Conservation (phyloP, 495 filamentous ascomycete genomes). For the Aspergillus steynii region DNA sequence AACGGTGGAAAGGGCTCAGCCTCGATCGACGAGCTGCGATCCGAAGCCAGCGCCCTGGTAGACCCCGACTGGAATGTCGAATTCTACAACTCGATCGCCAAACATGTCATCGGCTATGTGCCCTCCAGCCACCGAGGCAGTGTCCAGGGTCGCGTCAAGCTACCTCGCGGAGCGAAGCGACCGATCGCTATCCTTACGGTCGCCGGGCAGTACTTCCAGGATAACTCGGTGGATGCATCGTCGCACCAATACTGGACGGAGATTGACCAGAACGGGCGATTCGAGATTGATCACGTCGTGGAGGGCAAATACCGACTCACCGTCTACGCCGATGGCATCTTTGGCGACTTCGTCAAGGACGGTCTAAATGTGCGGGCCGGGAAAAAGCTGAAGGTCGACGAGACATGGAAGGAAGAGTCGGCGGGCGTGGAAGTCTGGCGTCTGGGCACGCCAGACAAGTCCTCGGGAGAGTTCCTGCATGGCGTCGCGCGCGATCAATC, state of each 20-base stretch:
- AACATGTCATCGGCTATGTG: conserved; percentile 53
- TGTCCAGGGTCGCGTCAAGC: conserved; percentile 42
- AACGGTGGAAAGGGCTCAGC: conserved; percentile 48
- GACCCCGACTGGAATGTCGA: conserved; percentile 50
- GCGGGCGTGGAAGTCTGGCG: conserved; percentile 56
- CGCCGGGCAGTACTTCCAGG: conserved; percentile 55
- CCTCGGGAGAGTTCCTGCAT: conserved; percentile 54
- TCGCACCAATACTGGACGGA: conserved; percentile 61
- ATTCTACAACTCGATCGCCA: conserved; percentile 58
- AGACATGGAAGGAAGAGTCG: conserved; percentile 48
- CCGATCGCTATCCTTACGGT: conserved; percentile 54
- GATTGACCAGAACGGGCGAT: conserved; percentile 44
- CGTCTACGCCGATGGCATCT: conserved; percentile 57
- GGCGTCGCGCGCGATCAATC: conserved; percentile 43
- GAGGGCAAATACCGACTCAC: conserved; percentile 56
- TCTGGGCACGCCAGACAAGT: conserved; percentile 56
- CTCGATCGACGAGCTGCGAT: conserved; percentile 41
- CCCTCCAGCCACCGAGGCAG: conserved; percentile 43
- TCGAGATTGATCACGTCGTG: conserved; percentile 49
- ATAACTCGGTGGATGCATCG: conserved; percentile 49
- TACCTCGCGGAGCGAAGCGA: conserved; percentile 44
- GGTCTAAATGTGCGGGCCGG: conserved; percentile 38
- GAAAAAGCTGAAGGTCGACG: conserved; percentile 28
- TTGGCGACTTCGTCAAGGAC: conserved; percentile 52
- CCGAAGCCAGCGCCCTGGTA: conserved; percentile 48